These are phyloP conservation scores for Apiotrichum brassicae DNA, from an alignment of 1,284 basidiomycete genomes.

Conservation along the genomic window DNA sequence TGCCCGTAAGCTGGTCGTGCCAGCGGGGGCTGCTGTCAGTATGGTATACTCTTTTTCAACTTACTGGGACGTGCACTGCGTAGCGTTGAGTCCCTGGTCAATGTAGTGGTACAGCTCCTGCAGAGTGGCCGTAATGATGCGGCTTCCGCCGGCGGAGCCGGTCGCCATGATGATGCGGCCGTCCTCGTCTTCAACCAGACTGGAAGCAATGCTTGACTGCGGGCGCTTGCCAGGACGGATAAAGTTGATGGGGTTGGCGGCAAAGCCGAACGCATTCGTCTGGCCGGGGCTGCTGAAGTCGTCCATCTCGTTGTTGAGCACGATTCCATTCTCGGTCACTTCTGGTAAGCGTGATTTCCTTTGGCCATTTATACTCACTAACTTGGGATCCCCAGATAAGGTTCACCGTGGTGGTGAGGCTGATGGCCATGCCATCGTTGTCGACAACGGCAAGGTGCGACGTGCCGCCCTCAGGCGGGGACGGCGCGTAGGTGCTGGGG, in stretches of 20 bases:
- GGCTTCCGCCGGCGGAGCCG: constrained; percentile 45
- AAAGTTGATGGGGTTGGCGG: constrained; percentile 43
- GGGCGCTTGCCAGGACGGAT: constrained; percentile 45
- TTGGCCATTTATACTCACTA: no score
- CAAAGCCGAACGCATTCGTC: constrained; percentile 45
- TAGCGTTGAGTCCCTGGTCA: constrained; percentile 32
- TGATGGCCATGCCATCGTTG: constrained; percentile 41
- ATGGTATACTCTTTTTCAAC: background rate
- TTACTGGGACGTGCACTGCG: constrained; percentile 22
- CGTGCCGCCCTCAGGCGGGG: constrained; percentile 41
- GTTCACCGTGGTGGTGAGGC: constrained; percentile 49
- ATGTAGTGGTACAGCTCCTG: constrained; percentile 38
- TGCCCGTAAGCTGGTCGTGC: constrained; percentile 47
- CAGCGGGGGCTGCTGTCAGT: constrained; percentile 38
- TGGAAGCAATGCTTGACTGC: constrained; percentile 42
- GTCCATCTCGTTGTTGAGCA: constrained; percentile 45
- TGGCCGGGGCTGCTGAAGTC: constrained; percentile 41
- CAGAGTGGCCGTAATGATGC: constrained; percentile 49
- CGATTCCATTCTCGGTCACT: constrained; percentile 24
- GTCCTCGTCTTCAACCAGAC: constrained; percentile 42
- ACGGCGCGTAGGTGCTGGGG: constrained; percentile 33
- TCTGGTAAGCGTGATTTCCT: no score
- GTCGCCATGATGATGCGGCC: constrained; percentile 43
- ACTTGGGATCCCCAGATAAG: constrained; percentile 42
- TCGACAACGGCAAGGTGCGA: constrained; percentile 46